Percentiles rank a stretch among this genome's conserved stretches.
Conservation (phyloP, 2,329 filamentous ascomycete genomes). For the Peltaster fructicola region DNA sequence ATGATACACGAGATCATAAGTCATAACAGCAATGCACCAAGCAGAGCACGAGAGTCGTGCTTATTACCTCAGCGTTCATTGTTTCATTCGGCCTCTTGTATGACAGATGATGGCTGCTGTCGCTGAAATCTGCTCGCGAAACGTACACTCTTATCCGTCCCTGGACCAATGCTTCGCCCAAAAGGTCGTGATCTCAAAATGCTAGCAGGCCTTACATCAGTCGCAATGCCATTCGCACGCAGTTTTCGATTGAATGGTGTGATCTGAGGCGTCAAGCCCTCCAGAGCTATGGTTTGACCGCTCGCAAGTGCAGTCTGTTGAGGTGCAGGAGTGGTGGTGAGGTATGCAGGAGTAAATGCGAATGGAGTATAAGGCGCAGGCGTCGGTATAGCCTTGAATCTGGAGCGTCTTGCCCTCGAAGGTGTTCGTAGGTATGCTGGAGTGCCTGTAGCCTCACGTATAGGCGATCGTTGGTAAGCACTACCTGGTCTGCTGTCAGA, state of each 20-base stretch:
- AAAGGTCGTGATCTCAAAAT: slow-evolving; percentile 1
- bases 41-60: too few relatives aligned
- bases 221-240: slow-evolving; percentile 15
- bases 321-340: slow-evolving; percentile 14
- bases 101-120: too few relatives aligned
- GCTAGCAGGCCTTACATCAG: slow-evolving; percentile 2
- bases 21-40: slow-evolving; percentile 1
- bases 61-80: too few relatives aligned
- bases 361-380: slow-evolving; percentile 15
- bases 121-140: slow-evolving; percentile 3
- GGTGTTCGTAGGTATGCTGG: slow-evolving; percentile 30
- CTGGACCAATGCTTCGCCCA: slow-evolving; percentile 1
- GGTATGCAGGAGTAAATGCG: slow-evolving; percentile 11
- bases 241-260: slow-evolving; percentile 23
- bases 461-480: slow-evolving; percentile 1
- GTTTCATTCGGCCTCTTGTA: too few relatives aligned
- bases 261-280: slow-evolving; percentile 17
- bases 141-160: slow-evolving; percentile 5
- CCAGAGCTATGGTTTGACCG: slow-evolving; percentile 5
- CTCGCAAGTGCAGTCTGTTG: slow-evolving; percentile 3
- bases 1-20: slow-evolving; percentile 23
- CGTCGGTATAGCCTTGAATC: slow-evolving; percentile 16
- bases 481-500: slow-evolving; percentile 6
- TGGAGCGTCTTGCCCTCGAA: slow-evolving; percentile 13
- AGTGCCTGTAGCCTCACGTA: slow-evolving; percentile 5